phyloP scores from a whole-genome alignment of 805 yeast genomes.

The Hagleromyces aurorensis region DNA sequence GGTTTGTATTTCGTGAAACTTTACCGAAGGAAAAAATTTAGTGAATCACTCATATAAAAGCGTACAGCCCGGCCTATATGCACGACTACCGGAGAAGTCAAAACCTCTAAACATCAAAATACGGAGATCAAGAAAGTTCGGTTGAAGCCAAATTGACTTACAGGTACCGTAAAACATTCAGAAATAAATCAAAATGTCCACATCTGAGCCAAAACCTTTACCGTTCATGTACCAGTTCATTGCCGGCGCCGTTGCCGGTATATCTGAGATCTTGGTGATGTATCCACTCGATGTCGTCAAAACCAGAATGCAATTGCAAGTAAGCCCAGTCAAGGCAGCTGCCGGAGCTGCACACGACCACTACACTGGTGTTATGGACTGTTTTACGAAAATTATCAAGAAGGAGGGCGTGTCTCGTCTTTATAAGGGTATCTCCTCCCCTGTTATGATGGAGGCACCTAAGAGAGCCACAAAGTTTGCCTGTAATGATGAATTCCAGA shows the following conservation, averaged over 20 bases:
- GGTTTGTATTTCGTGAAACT: no score
- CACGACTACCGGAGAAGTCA: no score
- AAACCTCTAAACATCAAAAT: no score
- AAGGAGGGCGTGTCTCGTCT: conserved; percentile 79
- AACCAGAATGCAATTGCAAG: conserved; percentile 90
- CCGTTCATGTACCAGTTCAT: conserved; percentile 89
- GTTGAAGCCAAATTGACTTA: no score
- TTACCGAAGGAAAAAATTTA: no score
- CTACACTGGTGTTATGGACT: conserved; percentile 78
- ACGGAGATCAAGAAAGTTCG: no score
- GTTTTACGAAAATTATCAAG: conserved; percentile 72
- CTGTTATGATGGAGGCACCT: conserved; percentile 98
- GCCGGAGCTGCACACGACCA: conserved; percentile 35
- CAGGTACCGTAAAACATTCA: no score
- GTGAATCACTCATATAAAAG: no score
- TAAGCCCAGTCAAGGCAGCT: conserved; percentile 27
- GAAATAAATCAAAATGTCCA: conserved; percentile 4
- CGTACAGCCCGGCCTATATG: no score
- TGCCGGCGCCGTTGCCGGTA: conserved; percentile 95
- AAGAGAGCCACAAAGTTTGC: conserved; percentile 98
- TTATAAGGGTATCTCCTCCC: conserved; percentile 92
- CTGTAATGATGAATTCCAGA: conserved; percentile 95
- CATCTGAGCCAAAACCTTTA: conserved; percentile 37
- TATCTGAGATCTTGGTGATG: conserved; percentile 91
- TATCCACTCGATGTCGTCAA: conserved; percentile 96